phyloP scores from a whole-genome alignment of 1,284 basidiomycete genomes.

The Cutaneotrichosporon cavernicola region DNA sequence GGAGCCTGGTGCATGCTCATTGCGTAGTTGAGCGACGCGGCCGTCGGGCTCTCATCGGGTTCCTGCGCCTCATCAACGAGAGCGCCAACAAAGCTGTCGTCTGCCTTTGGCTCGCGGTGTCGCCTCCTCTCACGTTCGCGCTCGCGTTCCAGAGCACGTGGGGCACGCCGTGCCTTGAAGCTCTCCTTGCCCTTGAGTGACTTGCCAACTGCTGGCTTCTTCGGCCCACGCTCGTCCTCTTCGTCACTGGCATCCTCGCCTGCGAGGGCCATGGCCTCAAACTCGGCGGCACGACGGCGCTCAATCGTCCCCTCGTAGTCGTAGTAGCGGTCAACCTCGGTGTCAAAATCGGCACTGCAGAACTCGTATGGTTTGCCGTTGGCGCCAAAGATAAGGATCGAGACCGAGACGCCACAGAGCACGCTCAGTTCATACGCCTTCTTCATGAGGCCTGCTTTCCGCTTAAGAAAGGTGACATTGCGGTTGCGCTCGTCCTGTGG shows the following conservation, averaged over 20 bases:
- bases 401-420: slow-evolving; percentile 51
- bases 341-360: slow-evolving; percentile 46
- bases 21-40: slow-evolving; percentile 24
- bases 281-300: slow-evolving; percentile 50
- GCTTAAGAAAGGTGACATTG: slow-evolving; percentile 36
- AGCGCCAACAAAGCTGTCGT: slow-evolving; percentile 39
- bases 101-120: slow-evolving; percentile 13
- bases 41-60: neutral
- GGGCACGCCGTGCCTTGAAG: slow-evolving; percentile 37
- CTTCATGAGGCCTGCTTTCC: slow-evolving; percentile 54
- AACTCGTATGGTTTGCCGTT: slow-evolving; percentile 53
- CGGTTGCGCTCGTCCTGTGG: slow-evolving; percentile 52
- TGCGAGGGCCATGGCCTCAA: slow-evolving; percentile 47
- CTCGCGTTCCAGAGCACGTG: neutral
- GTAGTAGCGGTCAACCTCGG: slow-evolving; percentile 49
- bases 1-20: slow-evolving; percentile 12
- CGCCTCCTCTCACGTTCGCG: slow-evolving; percentile 8
- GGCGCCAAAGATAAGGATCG: slow-evolving; percentile 51
- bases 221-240: slow-evolving; percentile 33
- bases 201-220: slow-evolving; percentile 24
- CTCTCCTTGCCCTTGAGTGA: slow-evolving; percentile 48
- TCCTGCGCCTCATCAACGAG: slow-evolving; percentile 24
- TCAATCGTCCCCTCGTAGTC: slow-evolving; percentile 54
- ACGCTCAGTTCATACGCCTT: slow-evolving; percentile 54
- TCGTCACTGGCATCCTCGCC: slow-evolving; percentile 50